A percentile compares a stretch with the other conserved stretches of the same genome.
Conservation (phyloP, 495 filamentous ascomycete species). For the Rostrohypoxylon terebratum region DNA sequence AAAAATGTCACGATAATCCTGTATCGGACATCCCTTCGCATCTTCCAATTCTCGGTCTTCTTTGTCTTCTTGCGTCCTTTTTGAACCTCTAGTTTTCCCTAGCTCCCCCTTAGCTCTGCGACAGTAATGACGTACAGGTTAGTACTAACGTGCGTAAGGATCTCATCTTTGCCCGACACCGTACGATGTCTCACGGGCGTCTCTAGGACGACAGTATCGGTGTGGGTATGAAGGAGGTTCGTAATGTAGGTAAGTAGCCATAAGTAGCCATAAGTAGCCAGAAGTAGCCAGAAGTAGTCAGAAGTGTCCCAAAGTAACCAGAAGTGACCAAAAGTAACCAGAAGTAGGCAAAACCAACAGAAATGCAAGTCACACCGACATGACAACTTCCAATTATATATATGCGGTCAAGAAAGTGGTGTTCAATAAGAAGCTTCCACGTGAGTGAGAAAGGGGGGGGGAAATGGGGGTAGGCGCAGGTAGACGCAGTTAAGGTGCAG, state of each 20-base stretch:
- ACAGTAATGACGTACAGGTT: conserved; percentile 15
- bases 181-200: conserved; percentile 11
- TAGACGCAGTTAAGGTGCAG: conserved; percentile 3
- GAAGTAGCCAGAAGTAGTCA: too few relatives aligned
- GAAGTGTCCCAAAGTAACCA: background rate
- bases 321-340: too few relatives aligned
- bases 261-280: too few relatives aligned
- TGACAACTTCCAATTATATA: conserved; percentile 18
- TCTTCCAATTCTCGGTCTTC: background rate
- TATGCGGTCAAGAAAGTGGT: conserved; percentile 40
- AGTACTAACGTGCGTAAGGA: conserved; percentile 13
- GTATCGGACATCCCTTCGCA: background rate
- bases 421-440: conserved; percentile 45
- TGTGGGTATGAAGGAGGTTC: conserved; percentile 17
- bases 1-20: conserved; percentile 10
- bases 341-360: background rate
- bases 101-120: background rate
- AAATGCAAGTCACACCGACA: conserved; percentile 30
- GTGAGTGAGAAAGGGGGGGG: conserved; percentile 30
- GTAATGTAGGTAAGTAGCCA: conserved; percentile 11
- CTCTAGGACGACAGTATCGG: conserved; percentile 10
- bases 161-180: conserved; percentile 18
- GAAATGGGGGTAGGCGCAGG: background rate
- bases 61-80: background rate
- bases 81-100: background rate